A percentile compares a stretch with the other conserved stretches of the same genome.
Conservation (phyloP, 2,329 filamentous ascomycete genomes). For the Phialocephala subalpina region DNA sequence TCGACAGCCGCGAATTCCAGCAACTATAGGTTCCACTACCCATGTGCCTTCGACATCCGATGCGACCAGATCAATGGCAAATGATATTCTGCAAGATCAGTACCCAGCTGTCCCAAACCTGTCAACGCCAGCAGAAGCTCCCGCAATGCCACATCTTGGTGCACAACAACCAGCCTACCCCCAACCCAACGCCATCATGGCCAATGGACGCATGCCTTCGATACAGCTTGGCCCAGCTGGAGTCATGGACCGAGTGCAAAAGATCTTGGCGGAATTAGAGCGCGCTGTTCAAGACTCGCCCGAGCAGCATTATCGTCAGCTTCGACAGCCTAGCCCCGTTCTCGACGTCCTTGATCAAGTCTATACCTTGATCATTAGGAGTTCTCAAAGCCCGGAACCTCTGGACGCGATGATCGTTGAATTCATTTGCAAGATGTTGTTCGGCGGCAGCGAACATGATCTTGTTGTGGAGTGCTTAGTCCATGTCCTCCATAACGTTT, state of each 20-base stretch:
- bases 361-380: conserved; percentile 69
- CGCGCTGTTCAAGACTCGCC: conserved; percentile 59
- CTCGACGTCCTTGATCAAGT: conserved; percentile 70
- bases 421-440: conserved; percentile 64
- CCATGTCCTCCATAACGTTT: conserved; percentile 66
- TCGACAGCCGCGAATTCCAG: conserved; percentile 75
- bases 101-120: conserved; percentile 64
- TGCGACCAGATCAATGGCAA: conserved; percentile 66
- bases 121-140: conserved; percentile 66
- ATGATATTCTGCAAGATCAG: conserved; percentile 70
- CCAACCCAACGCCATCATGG: conserved; percentile 56
- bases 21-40: conserved; percentile 61
- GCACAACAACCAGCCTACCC: conserved; percentile 64
- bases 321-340: conserved; percentile 65
- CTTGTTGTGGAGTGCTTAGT: conserved; percentile 68
- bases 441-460: conserved; percentile 58
- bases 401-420: conserved; percentile 66
- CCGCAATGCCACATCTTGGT: conserved; percentile 57
- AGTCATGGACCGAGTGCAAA: conserved; percentile 63
- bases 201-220: conserved; percentile 60
- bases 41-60: conserved; percentile 67
- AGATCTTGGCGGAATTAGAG: conserved; percentile 65
- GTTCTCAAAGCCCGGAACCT: conserved; percentile 67
- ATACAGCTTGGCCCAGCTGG: conserved; percentile 54
- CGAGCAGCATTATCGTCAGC: conserved; percentile 66